Percentiles rank a stretch among this genome's conserved stretches.
phyloP scores from a whole-genome alignment of 805 yeast genomes.

The Blastobotrys parvus region DNA sequence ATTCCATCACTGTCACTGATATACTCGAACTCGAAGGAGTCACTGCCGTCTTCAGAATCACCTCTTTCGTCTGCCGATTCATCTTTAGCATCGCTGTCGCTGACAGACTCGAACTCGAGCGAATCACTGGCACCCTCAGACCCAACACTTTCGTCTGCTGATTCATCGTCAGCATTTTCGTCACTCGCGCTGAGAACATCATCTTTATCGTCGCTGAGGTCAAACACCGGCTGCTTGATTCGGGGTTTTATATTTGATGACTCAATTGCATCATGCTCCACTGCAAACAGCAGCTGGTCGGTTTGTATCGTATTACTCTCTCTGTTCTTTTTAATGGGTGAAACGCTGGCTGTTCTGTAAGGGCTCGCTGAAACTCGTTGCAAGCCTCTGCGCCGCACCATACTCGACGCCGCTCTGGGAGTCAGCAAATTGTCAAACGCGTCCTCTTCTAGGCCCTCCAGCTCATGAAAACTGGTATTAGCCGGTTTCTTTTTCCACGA shows the following conservation, averaged over 20 bases:
- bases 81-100: not conserved
- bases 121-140: no score
- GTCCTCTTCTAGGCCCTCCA: not conserved
- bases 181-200: not conserved
- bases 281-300: no score
- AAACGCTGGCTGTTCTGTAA: not conserved
- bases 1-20: no score
- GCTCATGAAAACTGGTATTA: not conserved
- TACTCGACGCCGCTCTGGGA: not conserved
- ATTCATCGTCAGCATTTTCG: not conserved
- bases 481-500: not conserved
- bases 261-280: no score
- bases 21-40: no score
- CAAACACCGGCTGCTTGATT: not conserved
- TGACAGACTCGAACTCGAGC: no score
- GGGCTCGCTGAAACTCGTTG: no score
- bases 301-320: not conserved
- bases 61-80: not conserved
- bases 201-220: not conserved
- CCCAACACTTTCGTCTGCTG: not conserved
- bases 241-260: not conserved
- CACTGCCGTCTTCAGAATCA: no score
- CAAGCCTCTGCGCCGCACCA: no score
- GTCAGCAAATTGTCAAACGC: conserved; percentile 4
- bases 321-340: not conserved